phyloP scores from a whole-genome alignment of 768 basidiomycete species.

The Leucosporidium creatinivorum region DNA sequence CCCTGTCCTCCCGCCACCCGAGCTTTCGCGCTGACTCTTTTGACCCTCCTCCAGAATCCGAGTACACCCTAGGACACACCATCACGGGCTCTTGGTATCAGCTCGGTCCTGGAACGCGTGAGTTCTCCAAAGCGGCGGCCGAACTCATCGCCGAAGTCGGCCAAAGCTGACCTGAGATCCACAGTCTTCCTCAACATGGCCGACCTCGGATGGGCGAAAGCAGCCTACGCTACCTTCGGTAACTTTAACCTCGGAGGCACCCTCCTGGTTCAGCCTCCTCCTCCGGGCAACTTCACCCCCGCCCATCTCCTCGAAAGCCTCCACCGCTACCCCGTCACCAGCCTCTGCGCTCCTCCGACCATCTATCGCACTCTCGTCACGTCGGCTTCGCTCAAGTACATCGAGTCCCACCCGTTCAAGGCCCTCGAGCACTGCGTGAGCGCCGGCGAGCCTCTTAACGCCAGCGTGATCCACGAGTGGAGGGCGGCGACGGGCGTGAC shows the following conservation, averaged over 20 bases:
- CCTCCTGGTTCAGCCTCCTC: constrained; percentile 26
- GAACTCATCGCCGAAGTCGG: background rate
- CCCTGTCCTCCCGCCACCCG: too few relatives aligned
- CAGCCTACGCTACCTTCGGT: constrained; percentile 15
- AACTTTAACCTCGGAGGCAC: constrained; percentile 21
- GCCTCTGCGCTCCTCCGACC: constrained; percentile 30
- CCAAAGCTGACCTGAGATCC: background rate
- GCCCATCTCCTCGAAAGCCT: constrained; percentile 16
- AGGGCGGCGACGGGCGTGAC: constrained; percentile 5
- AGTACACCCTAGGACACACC: constrained; percentile 13
- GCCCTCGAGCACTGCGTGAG: constrained; percentile 20
- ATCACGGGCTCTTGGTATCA: constrained; percentile 26
- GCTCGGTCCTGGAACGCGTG: constrained; percentile 2
- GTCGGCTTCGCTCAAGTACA: constrained; percentile 1
- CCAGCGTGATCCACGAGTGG: constrained; percentile 22
- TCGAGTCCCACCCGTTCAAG: constrained; percentile 6
- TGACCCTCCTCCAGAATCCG: constrained; percentile 1
- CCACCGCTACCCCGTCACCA: constrained; percentile 21
- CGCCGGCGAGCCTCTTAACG: constrained; percentile 32
- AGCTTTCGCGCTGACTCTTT: too few relatives aligned
- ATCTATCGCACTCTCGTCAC: constrained; percentile 27
- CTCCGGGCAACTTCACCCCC: constrained; percentile 14
- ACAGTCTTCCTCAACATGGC: constrained; percentile 21
- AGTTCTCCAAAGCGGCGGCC: too few relatives aligned
- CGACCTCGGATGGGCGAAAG: constrained; percentile 33